Percentiles rank a stretch among this genome's conserved stretches.
Evolutionary conservation across 352 stramenopile genomes (phyloP).

Genomic region (Phytophthora constricta): DNA sequence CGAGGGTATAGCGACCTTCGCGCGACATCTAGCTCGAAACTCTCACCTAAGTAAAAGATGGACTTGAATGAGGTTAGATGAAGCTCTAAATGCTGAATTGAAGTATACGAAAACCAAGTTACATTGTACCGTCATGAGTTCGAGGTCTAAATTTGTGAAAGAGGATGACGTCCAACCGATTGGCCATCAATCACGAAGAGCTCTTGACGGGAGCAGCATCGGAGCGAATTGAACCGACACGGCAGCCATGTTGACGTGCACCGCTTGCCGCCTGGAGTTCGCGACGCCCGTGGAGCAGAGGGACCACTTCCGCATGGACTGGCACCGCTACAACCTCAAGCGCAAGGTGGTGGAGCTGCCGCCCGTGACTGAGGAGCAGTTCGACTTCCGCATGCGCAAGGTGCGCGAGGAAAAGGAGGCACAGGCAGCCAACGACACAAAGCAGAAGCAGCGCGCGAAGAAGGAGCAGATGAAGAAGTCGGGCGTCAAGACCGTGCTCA

Average conservation of each 20-base stretch:
- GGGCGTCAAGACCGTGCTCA: conserved; percentile 75
- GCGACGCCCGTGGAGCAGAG: conserved; percentile 67
- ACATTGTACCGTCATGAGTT: neutral
- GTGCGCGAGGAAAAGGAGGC: conserved; percentile 67
- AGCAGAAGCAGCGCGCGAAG: conserved; percentile 75
- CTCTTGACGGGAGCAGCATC: neutral
- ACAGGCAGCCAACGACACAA: conserved; percentile 62
- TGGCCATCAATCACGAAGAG: conserved; percentile 3
- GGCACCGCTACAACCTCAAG: conserved; percentile 97
- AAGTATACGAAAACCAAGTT: neutral
- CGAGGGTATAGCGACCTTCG: conserved; percentile 18
- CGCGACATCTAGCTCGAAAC: conserved; percentile 3
- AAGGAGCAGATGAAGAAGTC: conserved; percentile 73
- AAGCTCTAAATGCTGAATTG: neutral
- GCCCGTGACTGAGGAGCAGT: conserved; percentile 91
- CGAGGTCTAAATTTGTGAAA: neutral
- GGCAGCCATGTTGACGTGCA: conserved; percentile 78
- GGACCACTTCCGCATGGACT: conserved; percentile 96
- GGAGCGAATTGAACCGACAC: neutral
- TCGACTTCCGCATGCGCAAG: conserved; percentile 82
- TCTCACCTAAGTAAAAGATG: neutral
- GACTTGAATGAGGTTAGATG: neutral
- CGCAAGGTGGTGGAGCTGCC: conserved; percentile 95
- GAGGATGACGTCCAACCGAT: neutral
- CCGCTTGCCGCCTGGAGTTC: conserved; percentile 81